Percentiles rank a stretch among this genome's conserved stretches.
Evolutionary conservation across 306 rosid species (phyloP).

Genomic region (Arachis stenosperma): DNA sequence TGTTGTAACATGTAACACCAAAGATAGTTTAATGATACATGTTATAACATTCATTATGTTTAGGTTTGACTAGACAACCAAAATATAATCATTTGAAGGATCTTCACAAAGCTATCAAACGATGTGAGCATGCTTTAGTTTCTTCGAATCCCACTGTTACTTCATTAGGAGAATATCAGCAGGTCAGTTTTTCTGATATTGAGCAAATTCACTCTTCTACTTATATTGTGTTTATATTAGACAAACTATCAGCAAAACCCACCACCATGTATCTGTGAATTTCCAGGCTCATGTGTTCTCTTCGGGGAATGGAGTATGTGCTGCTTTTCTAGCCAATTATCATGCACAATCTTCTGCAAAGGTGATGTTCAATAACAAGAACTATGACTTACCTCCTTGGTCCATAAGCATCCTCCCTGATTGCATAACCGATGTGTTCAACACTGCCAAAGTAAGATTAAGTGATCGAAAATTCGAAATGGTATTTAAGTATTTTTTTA

Average conservation of each 20-base stretch:
- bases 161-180: constrained; percentile 71
- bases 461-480: not conserved
- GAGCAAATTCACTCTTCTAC: constrained; percentile 19
- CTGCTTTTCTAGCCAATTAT: constrained; percentile 89
- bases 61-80: constrained; percentile 91
- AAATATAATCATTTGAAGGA: constrained; percentile 82
- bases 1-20: constrained; percentile 16
- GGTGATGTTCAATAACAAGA: constrained; percentile 71
- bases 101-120: constrained; percentile 80
- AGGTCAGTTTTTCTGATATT: constrained; percentile 55
- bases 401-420: constrained; percentile 97
- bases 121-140: constrained; percentile 80
- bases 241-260: not conserved
- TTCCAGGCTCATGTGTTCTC: constrained; percentile 85
- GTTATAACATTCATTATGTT: constrained; percentile 18
- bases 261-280: constrained; percentile 36
- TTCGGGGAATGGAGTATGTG: constrained; percentile 63
- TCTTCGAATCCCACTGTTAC: constrained; percentile 74
- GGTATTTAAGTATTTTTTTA: constrained; percentile 20
- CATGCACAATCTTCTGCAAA: constrained; percentile 56
- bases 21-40: constrained; percentile 16
- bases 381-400: constrained; percentile 89
- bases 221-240: constrained; percentile 3
- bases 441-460: constrained; percentile 81
- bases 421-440: constrained; percentile 68